A percentile compares a stretch with the other conserved stretches of the same genome.
These are phyloP conservation scores for Neurospora sp. DNA, from an alignment of 495 filamentous ascomycete genomes.

Conservation along the genomic window DNA sequence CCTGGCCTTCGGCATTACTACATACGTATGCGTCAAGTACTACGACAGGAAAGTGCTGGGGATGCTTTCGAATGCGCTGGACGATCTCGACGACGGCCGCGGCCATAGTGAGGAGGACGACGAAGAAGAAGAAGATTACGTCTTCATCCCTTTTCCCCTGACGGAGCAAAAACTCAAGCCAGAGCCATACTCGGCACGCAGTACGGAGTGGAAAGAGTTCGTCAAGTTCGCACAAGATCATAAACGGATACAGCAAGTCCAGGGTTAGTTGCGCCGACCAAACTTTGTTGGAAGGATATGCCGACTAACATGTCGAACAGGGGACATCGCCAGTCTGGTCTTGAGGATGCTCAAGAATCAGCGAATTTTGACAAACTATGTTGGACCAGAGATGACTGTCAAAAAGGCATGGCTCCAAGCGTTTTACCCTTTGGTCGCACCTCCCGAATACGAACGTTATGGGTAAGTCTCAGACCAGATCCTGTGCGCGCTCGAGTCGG, in stretches of 20 bases:
- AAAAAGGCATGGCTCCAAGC: slow-evolving; percentile 28
- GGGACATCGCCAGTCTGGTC: slow-evolving; percentile 16
- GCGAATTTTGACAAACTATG: slow-evolving; percentile 3
- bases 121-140: slow-evolving; percentile 14
- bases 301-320: slow-evolving; percentile 13
- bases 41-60: slow-evolving; percentile 1
- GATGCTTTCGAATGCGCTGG: slow-evolving; percentile 25
- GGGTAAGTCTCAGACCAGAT: slow-evolving; percentile 22
- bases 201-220: slow-evolving; percentile 66
- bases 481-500: not conserved
- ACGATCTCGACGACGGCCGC: slow-evolving; percentile 12
- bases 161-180: slow-evolving; percentile 32
- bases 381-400: slow-evolving; percentile 17
- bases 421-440: slow-evolving; percentile 27
- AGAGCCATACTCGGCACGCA: slow-evolving; percentile 43
- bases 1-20: not conserved
- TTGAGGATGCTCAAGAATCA: slow-evolving; percentile 6
- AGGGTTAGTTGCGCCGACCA: slow-evolving; percentile 29
- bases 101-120: slow-evolving; percentile 15
- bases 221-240: slow-evolving; percentile 45
- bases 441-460: slow-evolving; percentile 28
- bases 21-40: not conserved
- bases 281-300: not conserved
- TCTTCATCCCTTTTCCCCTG: slow-evolving; percentile 58
- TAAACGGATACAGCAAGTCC: slow-evolving; percentile 33